Conservation (phyloP, 2,329 filamentous ascomycete species). For the Diplocarpon mali region DNA sequence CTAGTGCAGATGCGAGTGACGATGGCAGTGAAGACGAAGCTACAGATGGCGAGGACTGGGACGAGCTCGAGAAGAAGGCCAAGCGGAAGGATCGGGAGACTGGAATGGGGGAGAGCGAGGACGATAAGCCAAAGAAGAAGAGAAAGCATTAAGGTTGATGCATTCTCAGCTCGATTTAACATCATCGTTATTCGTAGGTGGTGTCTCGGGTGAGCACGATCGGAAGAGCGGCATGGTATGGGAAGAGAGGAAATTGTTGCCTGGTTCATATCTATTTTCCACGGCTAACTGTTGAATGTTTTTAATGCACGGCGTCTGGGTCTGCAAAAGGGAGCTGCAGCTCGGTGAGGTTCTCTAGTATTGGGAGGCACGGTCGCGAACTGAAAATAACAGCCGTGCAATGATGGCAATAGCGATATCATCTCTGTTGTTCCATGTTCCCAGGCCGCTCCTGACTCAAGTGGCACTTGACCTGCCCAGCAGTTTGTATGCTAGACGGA, state of each 20-base stretch:
- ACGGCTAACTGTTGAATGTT: neutral
- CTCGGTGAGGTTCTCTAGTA: neutral
- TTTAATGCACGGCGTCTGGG: neutral
- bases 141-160: slow-evolving; percentile 35
- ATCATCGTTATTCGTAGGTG: too few species aligned
- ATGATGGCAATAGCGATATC: too few species aligned
- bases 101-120: slow-evolving; percentile 61
- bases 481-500: too few species aligned
- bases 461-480: too few species aligned
- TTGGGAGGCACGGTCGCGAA: neutral
- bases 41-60: slow-evolving; percentile 82
- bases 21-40: slow-evolving; percentile 62
- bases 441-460: too few species aligned
- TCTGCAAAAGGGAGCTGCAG: neutral
- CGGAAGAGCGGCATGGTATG: neutral
- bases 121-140: slow-evolving; percentile 61
- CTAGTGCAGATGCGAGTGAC: slow-evolving; percentile 70
- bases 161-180: neutral
- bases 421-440: too few species aligned
- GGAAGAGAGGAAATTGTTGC: neutral
- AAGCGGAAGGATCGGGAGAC: slow-evolving; percentile 68
- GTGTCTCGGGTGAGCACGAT: neutral
- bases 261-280: too few species aligned
- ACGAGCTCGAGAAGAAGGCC: slow-evolving; percentile 85
- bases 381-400: too few species aligned